These are phyloP conservation scores for Sphagnum fallax DNA, from an alignment of 228 moss, liverwort and hornwort species.

Conservation along the genomic window DNA sequence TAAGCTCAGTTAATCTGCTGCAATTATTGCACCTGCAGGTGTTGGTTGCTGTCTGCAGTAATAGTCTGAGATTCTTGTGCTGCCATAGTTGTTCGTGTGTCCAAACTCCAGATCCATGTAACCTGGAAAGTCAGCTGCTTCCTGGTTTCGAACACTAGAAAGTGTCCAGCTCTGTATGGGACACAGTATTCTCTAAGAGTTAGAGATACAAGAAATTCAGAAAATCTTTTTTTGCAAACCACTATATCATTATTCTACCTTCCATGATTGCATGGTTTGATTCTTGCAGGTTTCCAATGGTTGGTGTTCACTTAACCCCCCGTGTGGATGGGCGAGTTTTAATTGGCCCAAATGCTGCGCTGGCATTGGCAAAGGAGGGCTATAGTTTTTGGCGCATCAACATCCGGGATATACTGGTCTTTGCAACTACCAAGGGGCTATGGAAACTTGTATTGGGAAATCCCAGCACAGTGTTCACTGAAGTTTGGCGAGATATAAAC, in stretches of 20 bases:
- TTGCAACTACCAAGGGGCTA: constrained; percentile 54
- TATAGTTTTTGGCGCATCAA: constrained; percentile 71
- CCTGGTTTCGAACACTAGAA: no score
- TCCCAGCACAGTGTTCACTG: constrained; percentile 70
- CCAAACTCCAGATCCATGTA: no score
- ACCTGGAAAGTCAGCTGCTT: no score
- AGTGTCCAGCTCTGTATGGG: no score
- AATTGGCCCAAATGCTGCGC: constrained; percentile 68
- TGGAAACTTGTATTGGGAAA: constrained; percentile 79
- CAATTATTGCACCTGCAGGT: not conserved
- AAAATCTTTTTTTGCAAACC: no score
- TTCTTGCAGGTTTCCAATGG: constrained; percentile 72
- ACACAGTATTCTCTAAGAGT: no score
- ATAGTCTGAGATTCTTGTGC: no score
- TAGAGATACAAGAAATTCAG: no score
- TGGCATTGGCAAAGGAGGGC: constrained; percentile 75
- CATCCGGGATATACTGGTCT: constrained; percentile 47
- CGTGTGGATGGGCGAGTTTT: constrained; percentile 75
- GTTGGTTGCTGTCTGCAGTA: not conserved
- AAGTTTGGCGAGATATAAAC: constrained; percentile 74
- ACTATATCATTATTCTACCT: no score
- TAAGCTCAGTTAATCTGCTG: not conserved
- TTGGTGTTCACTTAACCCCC: constrained; percentile 79
- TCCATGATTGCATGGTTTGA: not conserved
- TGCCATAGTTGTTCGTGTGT: no score